Conservation (phyloP, 2,329 filamentous ascomycete genomes). For the Xylaria sp. region DNA sequence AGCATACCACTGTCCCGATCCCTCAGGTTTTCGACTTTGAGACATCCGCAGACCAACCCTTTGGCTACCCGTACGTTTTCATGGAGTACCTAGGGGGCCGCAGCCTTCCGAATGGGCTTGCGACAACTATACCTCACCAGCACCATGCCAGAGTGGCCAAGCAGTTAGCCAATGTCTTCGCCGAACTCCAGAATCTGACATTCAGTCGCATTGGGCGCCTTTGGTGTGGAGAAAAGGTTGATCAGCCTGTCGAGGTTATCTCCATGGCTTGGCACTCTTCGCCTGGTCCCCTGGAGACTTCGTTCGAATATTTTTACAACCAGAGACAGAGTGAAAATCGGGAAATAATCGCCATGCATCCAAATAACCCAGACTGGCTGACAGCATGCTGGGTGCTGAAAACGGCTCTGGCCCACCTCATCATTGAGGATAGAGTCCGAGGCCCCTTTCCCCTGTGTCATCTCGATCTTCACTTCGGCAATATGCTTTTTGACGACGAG, state of each 20-base stretch:
- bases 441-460: conserved; percentile 53
- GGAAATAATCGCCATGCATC: conserved; percentile 37
- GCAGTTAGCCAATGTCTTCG: conserved; percentile 42
- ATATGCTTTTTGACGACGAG: conserved; percentile 55
- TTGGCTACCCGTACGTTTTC: conserved; percentile 46
- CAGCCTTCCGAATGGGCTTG: conserved; percentile 32
- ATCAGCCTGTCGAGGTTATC: conserved; percentile 42
- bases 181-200: conserved; percentile 43
- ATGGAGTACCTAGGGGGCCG: conserved; percentile 43
- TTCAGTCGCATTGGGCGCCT: conserved; percentile 45
- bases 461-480: conserved; percentile 51
- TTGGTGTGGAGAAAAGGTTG: conserved; percentile 44
- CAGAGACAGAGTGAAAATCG: conserved; percentile 43
- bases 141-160: conserved; percentile 42
- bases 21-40: conserved; percentile 42
- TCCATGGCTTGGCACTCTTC: conserved; percentile 31
- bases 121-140: conserved; percentile 35
- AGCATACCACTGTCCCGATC: conserved; percentile 42
- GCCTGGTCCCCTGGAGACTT: conserved; percentile 44
- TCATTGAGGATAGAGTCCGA: conserved; percentile 46
- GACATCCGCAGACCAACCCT: conserved; percentile 35
- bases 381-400: conserved; percentile 50
- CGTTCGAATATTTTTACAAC: conserved; percentile 47
- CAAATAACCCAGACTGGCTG: conserved; percentile 44
- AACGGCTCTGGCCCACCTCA: conserved; percentile 43